Base-by-base conservation (phyloP, 2,329 filamentous ascomycete genomes). In the Talaromyces sp. region DNA sequence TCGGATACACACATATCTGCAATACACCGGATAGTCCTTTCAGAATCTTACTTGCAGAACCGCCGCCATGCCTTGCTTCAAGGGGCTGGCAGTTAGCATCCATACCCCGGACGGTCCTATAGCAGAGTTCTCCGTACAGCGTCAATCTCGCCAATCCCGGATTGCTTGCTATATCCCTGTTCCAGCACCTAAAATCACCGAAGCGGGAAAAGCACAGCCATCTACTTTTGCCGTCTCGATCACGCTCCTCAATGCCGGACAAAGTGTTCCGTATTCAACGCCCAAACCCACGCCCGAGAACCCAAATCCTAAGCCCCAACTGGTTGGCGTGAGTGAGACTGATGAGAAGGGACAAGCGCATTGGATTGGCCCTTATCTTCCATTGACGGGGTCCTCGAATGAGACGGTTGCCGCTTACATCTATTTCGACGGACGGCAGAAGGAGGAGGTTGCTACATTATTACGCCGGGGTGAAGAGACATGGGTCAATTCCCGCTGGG, bases 371-470 rank as follows among this genome's bases (percentile, higher is more conserved):
- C 91, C 93, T 1, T 99, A 99, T 75, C 88, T 93, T 63, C 90
- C 94, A 55, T 85, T 97, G 77, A 97, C 94, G 19, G 87, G 89
- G 61, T 96, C 90, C 33, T 88, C 91, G 58, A 96, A 97, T 74
- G 94, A 99, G 77, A 99, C 94, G 13, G 93, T 99, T 66, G 94
- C 94, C 33, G 94, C 93, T 37, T 99, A 99, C 74, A 97, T 99
- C 66, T 99, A 99, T 77, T 99, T 99, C 70, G 94, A 99, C 74
- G 94, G 94, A 17, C 83, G 94, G 62, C 84, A 84, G 61, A 99
- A 99, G 73, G 94, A 99, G 72, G 94, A 99, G 76, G 95, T 99
- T 2, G 94, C 94, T 54, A 99, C 94, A 11, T 79, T 99, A 58
- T 80, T 99, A 54, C 83, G 94, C 57, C 88, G 92, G 11, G 93